phyloP scores from a whole-genome alignment of 805 yeast species.

The Ogataea nonfermentans region DNA sequence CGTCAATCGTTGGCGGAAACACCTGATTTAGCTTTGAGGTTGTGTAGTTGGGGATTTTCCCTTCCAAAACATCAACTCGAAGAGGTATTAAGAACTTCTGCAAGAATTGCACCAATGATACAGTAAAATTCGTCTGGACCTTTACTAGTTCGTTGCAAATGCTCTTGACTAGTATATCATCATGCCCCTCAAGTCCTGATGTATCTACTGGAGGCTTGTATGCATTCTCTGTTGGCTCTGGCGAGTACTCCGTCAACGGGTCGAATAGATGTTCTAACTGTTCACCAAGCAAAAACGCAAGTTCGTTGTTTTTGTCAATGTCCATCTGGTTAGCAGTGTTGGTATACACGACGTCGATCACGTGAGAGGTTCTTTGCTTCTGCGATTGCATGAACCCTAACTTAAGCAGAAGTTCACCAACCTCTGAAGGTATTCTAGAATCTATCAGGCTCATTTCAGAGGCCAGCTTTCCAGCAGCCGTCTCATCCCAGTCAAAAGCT shows the following conservation, averaged over 20 bases:
- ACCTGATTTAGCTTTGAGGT: constrained; percentile 68
- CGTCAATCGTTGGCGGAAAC: constrained; percentile 95
- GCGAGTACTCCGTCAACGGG: constrained; percentile 87
- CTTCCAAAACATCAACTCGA: constrained; percentile 63
- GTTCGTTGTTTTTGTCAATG: constrained; percentile 62
- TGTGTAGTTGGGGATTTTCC: constrained; percentile 50
- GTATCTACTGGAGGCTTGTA: constrained; percentile 57
- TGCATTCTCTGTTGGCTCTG: constrained; percentile 74
- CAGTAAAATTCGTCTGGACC: constrained; percentile 73
- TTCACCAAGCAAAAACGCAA: constrained; percentile 76
- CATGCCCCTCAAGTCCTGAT: constrained; percentile 23
- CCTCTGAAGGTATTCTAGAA: constrained; percentile 49
- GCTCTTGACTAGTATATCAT: constrained; percentile 41
- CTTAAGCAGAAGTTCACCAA: constrained; percentile 55
- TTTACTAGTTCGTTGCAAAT: constrained; percentile 65
- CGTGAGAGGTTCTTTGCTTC: constrained; percentile 43
- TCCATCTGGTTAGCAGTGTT: constrained; percentile 20
- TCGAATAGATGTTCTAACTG: constrained; percentile 88
- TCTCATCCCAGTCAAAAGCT: constrained; percentile 65
- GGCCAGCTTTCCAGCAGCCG: constrained; percentile 80
- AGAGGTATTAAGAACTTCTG: constrained; percentile 79
- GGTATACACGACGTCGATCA: constrained; percentile 75
- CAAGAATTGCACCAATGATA: constrained; percentile 66
- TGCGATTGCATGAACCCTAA: constrained; percentile 57
- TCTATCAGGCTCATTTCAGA: constrained; percentile 57